These are phyloP conservation scores for Solanum chmielewskii DNA, from an alignment of 257 asterid species.

Conservation along the genomic window DNA sequence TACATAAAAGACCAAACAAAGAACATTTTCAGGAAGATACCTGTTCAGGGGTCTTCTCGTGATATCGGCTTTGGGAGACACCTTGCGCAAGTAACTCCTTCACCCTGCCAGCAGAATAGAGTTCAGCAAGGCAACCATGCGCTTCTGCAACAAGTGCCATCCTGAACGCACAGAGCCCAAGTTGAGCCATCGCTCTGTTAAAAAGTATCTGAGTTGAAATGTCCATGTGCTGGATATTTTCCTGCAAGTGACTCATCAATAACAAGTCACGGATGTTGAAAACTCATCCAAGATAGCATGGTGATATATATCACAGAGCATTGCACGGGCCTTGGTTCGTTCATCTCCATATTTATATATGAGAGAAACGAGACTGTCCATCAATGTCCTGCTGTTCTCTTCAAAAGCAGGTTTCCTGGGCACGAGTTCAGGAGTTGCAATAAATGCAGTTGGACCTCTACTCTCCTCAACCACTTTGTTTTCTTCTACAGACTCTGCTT, in stretches of 20 bases:
- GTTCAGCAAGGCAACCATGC: constrained; percentile 79
- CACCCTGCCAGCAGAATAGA: constrained; percentile 88
- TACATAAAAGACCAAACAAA: background rate
- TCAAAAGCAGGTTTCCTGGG: constrained; percentile 82
- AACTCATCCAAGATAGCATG: constrained; percentile 83
- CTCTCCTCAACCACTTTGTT: constrained; percentile 42
- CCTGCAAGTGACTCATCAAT: constrained; percentile 98
- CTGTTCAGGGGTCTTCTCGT: constrained; percentile 97
- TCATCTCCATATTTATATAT: constrained; percentile 85
- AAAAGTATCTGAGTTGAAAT: constrained; percentile 85
- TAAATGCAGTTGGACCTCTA: constrained; percentile 56
- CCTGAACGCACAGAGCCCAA: constrained; percentile 87
- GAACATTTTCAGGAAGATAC: background rate
- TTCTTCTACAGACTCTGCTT: constrained; percentile 49
- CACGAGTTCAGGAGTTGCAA: constrained; percentile 68
- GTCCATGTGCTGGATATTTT: constrained; percentile 91
- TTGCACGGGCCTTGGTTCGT: constrained; percentile 94
- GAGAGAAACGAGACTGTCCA: constrained; percentile 76
- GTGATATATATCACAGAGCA: constrained; percentile 96
- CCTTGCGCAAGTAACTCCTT: constrained; percentile 97
- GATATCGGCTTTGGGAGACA: constrained; percentile 84
- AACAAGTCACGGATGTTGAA: constrained; percentile 74
- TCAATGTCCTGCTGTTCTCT: constrained; percentile 69
- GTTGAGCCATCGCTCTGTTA: constrained; percentile 95
- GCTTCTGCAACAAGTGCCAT: constrained; percentile 68